phyloP scores from a whole-genome alignment of 306 rosid species.

The Acmispon strigosus region DNA sequence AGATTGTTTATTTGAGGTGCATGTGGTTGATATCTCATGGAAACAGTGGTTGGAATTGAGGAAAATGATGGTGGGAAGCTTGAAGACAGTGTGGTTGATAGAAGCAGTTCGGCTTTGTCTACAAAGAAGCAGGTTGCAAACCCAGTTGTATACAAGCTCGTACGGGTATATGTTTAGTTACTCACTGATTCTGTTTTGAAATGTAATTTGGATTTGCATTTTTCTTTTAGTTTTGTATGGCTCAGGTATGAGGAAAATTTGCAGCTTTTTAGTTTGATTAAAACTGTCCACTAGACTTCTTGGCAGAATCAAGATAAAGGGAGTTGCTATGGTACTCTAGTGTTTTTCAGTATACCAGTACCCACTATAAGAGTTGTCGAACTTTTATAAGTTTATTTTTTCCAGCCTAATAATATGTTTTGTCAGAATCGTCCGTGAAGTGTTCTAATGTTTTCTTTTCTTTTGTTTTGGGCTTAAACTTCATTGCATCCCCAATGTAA shows the following conservation, averaged over 20 bases:
- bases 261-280: not conserved
- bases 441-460: not conserved
- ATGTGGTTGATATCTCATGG: slow-evolving; percentile 92
- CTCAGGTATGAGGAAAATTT: not conserved
- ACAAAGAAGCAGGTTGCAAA: slow-evolving; percentile 64
- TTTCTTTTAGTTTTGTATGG: not conserved
- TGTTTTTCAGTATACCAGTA: not conserved
- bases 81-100: slow-evolving; percentile 53
- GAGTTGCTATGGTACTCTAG: not conserved
- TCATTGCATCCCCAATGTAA: not conserved
- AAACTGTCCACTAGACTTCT: not conserved
- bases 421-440: no score
- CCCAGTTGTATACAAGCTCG: slow-evolving; percentile 96
- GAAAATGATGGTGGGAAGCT: slow-evolving; percentile 62
- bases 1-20: slow-evolving; percentile 86
- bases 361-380: not conserved
- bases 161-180: slow-evolving; percentile 53
- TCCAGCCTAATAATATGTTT: not conserved
- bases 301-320: slow-evolving; percentile 3
- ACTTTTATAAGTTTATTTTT: not conserved
- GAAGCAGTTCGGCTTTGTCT: slow-evolving; percentile 52
- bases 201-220: not conserved
- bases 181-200: slow-evolving; percentile 2
- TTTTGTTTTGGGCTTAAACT: not conserved
- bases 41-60: slow-evolving; percentile 72